Base-by-base conservation (phyloP, 352 stramenopile genomes). In the Albugo laibachii region DNA sequence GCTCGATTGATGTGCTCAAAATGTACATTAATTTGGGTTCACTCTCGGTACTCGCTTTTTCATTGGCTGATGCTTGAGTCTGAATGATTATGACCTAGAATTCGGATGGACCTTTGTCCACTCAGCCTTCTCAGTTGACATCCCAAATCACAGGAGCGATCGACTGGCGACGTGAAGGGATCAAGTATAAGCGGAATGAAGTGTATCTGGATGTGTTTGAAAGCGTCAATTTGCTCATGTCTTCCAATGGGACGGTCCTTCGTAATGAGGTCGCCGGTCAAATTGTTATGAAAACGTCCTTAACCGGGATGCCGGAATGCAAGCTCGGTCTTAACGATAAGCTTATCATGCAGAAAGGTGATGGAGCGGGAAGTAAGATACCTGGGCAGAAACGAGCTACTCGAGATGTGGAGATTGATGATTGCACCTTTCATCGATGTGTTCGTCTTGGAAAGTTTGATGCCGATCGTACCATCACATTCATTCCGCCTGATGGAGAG, bases 301-400 rank as follows among this genome's bases (percentile, higher is more conserved):
- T 99, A 11, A 97, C 92, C 18, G 95, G 95, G 20, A 97, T 98
- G 95, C 94, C 95, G 14, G 95, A 99, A 69, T 98, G 94, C 71
- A 98, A 98, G 47, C 65, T 99, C 56, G 93, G 93, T 18, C 67
- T 99, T 14, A 99, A 99, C 56, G 95, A 99, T 72, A 98, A 98
- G 61, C 67, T 98, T 39, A 94, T 94, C 21, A 97, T 99, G 81
- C 87, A 96, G 45, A 97, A 96, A 54, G 91, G 97, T 43, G 61
- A 56, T 41, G 66, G 70, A 36, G 49, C 53, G 1, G 55, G 59
- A 0, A 52, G 61, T 5, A 85, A 82, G 48, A 73, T 78, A 18
- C 65, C 68, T 0, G 69, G 67, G 1, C 73, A 85, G 47, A 83
- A 83, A 56, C 68, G 69, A n/a, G 65, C 66, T 11, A 74, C 72